A percentile compares a stretch with the other conserved stretches of the same genome.
These are phyloP conservation scores for Acacia melanoxylon DNA, from an alignment of 306 rosid genomes.

Conservation along the genomic window DNA sequence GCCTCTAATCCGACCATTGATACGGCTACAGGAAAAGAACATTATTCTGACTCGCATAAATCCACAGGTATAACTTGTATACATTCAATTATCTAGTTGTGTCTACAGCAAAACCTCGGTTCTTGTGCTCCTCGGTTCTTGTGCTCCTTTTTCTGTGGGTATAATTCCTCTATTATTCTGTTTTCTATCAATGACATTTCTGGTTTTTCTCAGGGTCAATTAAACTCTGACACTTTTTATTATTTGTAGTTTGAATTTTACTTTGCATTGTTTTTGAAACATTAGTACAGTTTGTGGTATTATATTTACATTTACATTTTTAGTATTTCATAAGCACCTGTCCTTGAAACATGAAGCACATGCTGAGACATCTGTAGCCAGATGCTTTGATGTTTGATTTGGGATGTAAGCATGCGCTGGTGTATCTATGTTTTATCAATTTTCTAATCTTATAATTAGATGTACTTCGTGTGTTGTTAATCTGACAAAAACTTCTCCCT, in stretches of 20 bases:
- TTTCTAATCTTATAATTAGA: slow-evolving; percentile 5
- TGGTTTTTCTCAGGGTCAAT: slow-evolving; percentile 19
- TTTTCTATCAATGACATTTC: slow-evolving; percentile 16
- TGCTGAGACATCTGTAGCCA: neutral
- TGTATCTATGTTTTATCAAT: slow-evolving; percentile 13
- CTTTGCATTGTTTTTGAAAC: neutral
- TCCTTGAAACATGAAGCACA: neutral
- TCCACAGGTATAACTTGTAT: slow-evolving; percentile 67
- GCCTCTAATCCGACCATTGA: slow-evolving; percentile 78
- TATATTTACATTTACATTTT: neutral
- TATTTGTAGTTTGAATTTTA: neutral
- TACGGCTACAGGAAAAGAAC: slow-evolving; percentile 82
- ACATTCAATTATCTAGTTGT: slow-evolving; percentile 17
- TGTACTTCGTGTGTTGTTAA: slow-evolving; percentile 13
- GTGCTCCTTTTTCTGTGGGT: slow-evolving; percentile 14
- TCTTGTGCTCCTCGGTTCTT: neutral
- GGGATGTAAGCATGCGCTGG: neutral
- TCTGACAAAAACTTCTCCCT: slow-evolving; percentile 27
- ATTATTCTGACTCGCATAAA: slow-evolving; percentile 95
- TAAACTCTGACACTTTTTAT: neutral
- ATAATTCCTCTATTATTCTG: slow-evolving; percentile 6
- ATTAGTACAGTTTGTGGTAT: neutral
- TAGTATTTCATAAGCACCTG: neutral
- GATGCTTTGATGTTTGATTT: slow-evolving; percentile 18
- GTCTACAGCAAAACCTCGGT: slow-evolving; percentile 2